Percentiles rank a stretch among this genome's conserved stretches.
These are phyloP conservation scores for Sclerotinia nivalis DNA, from an alignment of 2,329 filamentous ascomycete species.

Conservation along the genomic window DNA sequence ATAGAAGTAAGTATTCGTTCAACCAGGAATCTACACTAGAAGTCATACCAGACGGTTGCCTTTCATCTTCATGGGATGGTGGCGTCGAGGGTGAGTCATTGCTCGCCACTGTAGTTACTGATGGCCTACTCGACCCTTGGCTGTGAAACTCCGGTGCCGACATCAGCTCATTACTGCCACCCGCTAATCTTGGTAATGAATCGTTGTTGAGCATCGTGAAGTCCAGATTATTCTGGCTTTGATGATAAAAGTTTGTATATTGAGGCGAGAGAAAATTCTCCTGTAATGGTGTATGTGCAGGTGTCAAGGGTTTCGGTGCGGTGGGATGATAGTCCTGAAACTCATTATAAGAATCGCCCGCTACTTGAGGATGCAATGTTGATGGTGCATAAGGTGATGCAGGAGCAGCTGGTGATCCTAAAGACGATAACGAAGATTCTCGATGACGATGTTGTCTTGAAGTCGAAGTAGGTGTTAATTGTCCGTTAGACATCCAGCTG, in stretches of 20 bases:
- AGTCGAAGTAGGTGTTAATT: constrained; percentile 40
- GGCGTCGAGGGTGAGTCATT: constrained; percentile 63
- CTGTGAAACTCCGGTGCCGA: constrained; percentile 31
- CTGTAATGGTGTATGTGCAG: constrained; percentile 40
- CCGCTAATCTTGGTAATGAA: constrained; percentile 32
- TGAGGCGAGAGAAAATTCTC: constrained; percentile 40
- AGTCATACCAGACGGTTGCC: constrained; percentile 57
- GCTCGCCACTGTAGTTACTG: constrained; percentile 60
- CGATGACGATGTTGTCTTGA: constrained; percentile 51
- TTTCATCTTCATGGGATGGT: constrained; percentile 52
- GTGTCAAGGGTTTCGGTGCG: constrained; percentile 40
- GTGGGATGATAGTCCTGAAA: constrained; percentile 41
- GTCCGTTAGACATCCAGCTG: constrained; percentile 40
- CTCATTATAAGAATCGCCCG: constrained; percentile 49
- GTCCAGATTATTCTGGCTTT: constrained; percentile 34
- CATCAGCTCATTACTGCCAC: constrained; percentile 37
- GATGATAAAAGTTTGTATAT: constrained; percentile 45
- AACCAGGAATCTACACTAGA: constrained; percentile 48
- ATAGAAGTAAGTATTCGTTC: constrained; percentile 67
- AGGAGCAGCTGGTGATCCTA: constrained; percentile 58
- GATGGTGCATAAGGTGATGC: constrained; percentile 58
- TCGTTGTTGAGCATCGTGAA: constrained; percentile 37
- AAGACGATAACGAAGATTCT: constrained; percentile 61
- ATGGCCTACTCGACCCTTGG: constrained; percentile 38
- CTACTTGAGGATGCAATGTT: constrained; percentile 59